Conservation (phyloP, 495 filamentous ascomycete genomes). For the Penicillium crystallinum region DNA sequence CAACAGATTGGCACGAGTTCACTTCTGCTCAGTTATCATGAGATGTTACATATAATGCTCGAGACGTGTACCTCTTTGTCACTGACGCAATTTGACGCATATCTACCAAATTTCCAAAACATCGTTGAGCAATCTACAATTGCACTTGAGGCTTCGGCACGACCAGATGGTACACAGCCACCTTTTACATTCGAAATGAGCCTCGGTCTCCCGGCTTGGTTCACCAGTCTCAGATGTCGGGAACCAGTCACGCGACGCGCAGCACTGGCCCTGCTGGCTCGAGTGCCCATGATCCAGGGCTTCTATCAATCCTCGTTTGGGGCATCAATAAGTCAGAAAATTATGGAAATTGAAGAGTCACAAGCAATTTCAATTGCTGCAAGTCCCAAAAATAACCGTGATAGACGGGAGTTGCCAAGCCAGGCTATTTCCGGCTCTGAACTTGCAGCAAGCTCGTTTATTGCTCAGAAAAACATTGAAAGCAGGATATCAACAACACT, state of each 20-base stretch:
- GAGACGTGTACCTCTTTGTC: constrained; percentile 2
- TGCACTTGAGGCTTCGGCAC: constrained; percentile 8
- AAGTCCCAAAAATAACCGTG: not conserved
- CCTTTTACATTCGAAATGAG: constrained; percentile 30
- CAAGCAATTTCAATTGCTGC: not conserved
- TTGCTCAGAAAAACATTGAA: not conserved
- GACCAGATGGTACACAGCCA: constrained; percentile 21
- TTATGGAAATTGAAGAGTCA: constrained; percentile 23
- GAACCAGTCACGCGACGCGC: constrained; percentile 19
- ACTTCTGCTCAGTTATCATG: constrained; percentile 7
- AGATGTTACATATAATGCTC: constrained; percentile 9
- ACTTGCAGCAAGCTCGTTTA: not conserved
- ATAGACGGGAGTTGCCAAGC: not conserved
- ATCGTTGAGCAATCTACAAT: constrained; percentile 27
- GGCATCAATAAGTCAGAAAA: constrained; percentile 8
- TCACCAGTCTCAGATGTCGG: constrained; percentile 27
- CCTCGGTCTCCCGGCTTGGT: constrained; percentile 21
- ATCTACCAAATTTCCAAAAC: constrained; percentile 18
- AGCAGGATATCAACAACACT: not conserved
- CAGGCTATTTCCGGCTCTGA: not conserved
- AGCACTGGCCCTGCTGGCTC: constrained; percentile 21
- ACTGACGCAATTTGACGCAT: constrained; percentile 17
- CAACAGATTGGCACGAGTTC: constrained; percentile 2
- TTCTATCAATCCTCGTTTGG: constrained; percentile 18
- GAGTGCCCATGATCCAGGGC: constrained; percentile 21